phyloP scores from a whole-genome alignment of 139 green algal species.

The Axilococcus clingmanii region DNA sequence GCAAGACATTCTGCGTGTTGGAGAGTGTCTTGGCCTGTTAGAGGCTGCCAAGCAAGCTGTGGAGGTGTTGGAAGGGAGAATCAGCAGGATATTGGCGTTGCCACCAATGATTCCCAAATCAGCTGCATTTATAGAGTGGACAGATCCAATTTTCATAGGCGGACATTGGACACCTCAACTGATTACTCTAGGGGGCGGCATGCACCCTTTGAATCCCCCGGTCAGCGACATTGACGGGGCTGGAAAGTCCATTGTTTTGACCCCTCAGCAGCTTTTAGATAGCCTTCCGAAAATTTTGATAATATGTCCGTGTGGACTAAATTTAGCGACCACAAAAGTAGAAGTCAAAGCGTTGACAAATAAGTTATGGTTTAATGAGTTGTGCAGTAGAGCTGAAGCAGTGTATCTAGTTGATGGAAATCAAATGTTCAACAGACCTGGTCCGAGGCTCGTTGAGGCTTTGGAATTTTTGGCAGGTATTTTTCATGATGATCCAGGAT shows the following conservation, averaged over 20 bases:
- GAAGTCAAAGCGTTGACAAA: constrained; percentile 20
- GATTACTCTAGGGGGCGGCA: constrained; percentile 65
- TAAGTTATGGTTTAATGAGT: constrained; percentile 31
- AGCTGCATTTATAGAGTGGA: constrained; percentile 78
- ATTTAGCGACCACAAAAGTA: constrained; percentile 23
- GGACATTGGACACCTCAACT: constrained; percentile 83
- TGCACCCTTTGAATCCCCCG: constrained; percentile 59
- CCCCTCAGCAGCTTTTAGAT: constrained; percentile 28
- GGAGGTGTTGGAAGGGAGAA: constrained; percentile 3
- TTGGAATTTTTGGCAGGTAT: constrained; percentile 74
- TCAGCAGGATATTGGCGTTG: not conserved
- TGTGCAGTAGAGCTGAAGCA: constrained; percentile 43
- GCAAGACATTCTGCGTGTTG: constrained; percentile 1
- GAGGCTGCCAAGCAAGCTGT: not conserved
- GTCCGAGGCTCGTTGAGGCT: constrained; percentile 68
- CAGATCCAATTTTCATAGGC: constrained; percentile 65
- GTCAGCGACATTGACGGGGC: not conserved
- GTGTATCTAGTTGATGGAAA: constrained; percentile 80
- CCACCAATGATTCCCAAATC: not conserved
- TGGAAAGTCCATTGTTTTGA: constrained; percentile 17
- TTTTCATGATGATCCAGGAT: constrained; percentile 39
- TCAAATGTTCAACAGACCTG: constrained; percentile 74
- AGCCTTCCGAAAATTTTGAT: constrained; percentile 69
- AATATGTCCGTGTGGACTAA: constrained; percentile 66
- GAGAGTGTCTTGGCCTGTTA: not conserved